These are phyloP conservation scores for Termitomyces sp. DNA, from an alignment of 768 basidiomycete species.

Conservation along the genomic window DNA sequence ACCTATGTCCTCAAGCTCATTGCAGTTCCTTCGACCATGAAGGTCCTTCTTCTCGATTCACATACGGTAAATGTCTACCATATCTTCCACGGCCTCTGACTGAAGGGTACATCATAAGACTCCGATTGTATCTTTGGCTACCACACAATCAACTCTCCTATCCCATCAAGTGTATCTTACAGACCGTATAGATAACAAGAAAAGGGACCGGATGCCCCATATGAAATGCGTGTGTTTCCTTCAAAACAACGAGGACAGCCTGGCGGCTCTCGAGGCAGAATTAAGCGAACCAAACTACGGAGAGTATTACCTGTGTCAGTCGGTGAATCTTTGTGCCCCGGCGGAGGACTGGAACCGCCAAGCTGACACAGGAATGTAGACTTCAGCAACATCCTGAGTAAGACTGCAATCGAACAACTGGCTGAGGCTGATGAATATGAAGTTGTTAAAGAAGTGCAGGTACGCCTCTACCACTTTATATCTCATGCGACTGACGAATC, in stretches of 20 bases:
- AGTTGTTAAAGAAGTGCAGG: constrained; percentile 95
- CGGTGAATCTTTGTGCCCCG: constrained; percentile 50
- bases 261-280: constrained; percentile 80
- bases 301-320: constrained; percentile 99
- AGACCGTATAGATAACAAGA: constrained; percentile 93
- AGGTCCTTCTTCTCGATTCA: constrained; percentile 89
- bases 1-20: constrained; percentile 90
- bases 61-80: constrained; percentile 69
- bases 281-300: constrained; percentile 90
- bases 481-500: constrained; percentile 1
- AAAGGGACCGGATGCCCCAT: constrained; percentile 88
- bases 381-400: constrained; percentile 92
- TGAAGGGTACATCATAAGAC: constrained; percentile 47
- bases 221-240: constrained; percentile 98
- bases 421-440: constrained; percentile 96
- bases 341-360: constrained; percentile 12
- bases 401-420: constrained; percentile 85
- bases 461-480: constrained; percentile 26
- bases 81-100: neutral
- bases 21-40: constrained; percentile 84
- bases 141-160: constrained; percentile 89
- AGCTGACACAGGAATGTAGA: constrained; percentile 44
- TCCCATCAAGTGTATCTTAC: constrained; percentile 98
- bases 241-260: constrained; percentile 73
- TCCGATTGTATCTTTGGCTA: constrained; percentile 90